Base-by-base conservation (phyloP, 2,329 filamentous ascomycete genomes). In the Ilyonectria robusta region DNA sequence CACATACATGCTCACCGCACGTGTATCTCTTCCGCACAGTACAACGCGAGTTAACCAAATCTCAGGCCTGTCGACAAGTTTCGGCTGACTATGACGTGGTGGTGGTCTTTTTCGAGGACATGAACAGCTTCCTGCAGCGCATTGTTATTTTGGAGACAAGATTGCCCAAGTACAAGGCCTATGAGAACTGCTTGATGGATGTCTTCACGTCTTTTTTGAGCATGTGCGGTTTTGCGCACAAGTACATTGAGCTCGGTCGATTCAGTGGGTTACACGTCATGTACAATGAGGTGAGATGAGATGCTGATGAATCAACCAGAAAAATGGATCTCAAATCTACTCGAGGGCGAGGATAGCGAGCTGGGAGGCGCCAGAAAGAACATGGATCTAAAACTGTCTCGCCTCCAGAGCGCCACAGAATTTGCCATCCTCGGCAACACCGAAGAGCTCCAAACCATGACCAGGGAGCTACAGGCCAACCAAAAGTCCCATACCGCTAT, bases 31-130 rank as follows among this genome's bases (percentile, higher is more conserved):
- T 47, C 5, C 6, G 40, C 10, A 9, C 17, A 8, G 35, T 23
- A 6, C 8, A 9, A 42, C n/a, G 46, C n/a, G 2, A 17, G 35
- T 57, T 71, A 33, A 69, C 57, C 35, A 6, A 13, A 3, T 6
- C 2, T 7, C 44, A 77, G 47, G 77, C 77, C 1, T 78, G 76
- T 6, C 71, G 73, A 1, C 67, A 72, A 6, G 78, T 81, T 0
- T 78, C 75, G 0, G 79, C 78, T 0, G 81, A 83, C 47, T 83
- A 82, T 40, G 80, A 83, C 29, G 71, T 79, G 2, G 74, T 83
- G 0, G 72, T 78, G n/a, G 74, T 75, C 4, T 83, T 83, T 58
- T 83, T 83, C 56, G 75, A 79, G 2, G 76, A 79, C 10, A 81
- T 82, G 72, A 78, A 78, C 54, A 78, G 78, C 6, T 81, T 83